Base-by-base conservation (phyloP, 768 basidiomycete species). In the Sutorius australiensis region DNA sequence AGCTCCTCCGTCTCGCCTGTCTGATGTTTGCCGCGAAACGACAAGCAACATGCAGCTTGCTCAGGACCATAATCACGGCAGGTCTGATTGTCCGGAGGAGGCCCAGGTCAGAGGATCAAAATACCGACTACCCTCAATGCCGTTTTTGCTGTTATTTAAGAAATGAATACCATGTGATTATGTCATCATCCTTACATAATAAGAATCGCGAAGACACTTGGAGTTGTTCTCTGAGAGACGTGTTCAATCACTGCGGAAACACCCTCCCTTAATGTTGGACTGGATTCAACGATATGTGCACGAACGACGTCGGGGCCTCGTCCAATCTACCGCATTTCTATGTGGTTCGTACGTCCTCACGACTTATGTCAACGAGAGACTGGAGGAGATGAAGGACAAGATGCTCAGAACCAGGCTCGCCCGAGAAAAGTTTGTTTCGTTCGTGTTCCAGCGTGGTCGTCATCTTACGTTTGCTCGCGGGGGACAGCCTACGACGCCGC, bases 301-400 rank as follows among this genome's bases (percentile, higher is more conserved):
- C 53, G 73, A 81, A 30, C 76, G 80, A 10, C 73, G 80, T 37
- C 59, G 61, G 2, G 74, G 75, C 0, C 45, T 89, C 30, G 52
- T 73, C 4, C 80, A 80, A 62, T 71, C 78, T 5, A 80, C 76
- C 0, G 76, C 75, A 3, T 71, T 85, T 42, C 68, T 73, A 30
- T 86, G 85, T 6, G 83, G 82, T 6, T 71, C 80, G 30, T 94
- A 92, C 67, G 61, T 84, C 13, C 70, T 82, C 19, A 80, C 79
- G 40, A 61, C 74, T 16, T 92, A 89, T 73, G 73, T 89, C 40
- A 61, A 70, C 14, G 76, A 81, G 40, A 73, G 86, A 24, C 68
- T 91, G 30, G 79, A 84, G 33, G 89, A 92, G 53, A 76, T 83
- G 47, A 82, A 85, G 58, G 79, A 80, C 48, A 77, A 75, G 50